Evolutionary conservation across 176 grass and related monocot genomes (phyloP).

Genomic region (Musa beccarii): DNA sequence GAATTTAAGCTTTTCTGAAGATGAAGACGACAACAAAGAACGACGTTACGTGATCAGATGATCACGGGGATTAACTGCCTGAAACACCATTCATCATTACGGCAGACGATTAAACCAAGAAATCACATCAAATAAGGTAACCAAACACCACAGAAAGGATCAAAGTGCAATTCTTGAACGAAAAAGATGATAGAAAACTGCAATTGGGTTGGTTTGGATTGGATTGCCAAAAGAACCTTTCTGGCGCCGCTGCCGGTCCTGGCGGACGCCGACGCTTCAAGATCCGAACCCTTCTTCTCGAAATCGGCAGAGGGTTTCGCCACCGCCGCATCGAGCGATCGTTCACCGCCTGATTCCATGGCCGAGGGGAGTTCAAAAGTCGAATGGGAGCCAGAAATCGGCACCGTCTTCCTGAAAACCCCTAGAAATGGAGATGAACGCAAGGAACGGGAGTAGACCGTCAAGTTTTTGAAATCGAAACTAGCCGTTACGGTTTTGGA

Average conservation of each 20-base stretch:
- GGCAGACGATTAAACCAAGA: too few species aligned
- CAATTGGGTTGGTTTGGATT: too few species aligned
- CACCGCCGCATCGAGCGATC: not conserved
- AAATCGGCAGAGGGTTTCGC: not conserved
- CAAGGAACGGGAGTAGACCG: too few species aligned
- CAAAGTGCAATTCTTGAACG: too few species aligned
- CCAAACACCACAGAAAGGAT: too few species aligned
- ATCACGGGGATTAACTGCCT: too few species aligned
- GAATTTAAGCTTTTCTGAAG: too few species aligned
- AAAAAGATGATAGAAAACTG: not conserved
- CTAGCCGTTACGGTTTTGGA: conserved; percentile 26
- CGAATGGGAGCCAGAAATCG: not conserved
- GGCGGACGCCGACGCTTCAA: conserved; percentile 3
- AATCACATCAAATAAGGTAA: too few species aligned
- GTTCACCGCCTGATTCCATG: conserved; percentile 5
- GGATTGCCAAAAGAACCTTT: conserved; percentile 22
- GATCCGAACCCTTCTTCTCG: conserved; percentile 24
- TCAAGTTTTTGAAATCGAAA: not conserved
- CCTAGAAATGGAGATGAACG: not conserved
- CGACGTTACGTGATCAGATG: too few species aligned
- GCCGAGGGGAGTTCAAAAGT: not conserved
- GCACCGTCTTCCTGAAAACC: not conserved
- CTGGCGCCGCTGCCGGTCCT: conserved; percentile 18
- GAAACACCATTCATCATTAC: too few species aligned
- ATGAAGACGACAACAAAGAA: too few species aligned